Percentiles rank a stretch among this genome's conserved stretches.
Conservation (phyloP, 2,329 filamentous ascomycete species). For the Lasiodiplodia hormozganensis region DNA sequence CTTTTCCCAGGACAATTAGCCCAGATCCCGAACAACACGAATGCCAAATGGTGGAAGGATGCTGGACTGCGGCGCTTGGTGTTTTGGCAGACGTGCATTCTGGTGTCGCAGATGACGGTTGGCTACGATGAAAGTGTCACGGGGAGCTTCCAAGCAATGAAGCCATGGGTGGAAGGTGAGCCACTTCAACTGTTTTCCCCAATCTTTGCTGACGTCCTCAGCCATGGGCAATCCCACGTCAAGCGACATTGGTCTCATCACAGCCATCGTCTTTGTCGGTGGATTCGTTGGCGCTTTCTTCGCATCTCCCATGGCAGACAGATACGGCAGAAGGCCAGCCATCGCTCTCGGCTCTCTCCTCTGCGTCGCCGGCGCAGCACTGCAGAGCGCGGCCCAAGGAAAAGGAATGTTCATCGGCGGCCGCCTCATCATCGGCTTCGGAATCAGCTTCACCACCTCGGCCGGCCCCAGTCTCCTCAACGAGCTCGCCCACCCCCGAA, state of each 20-base stretch:
- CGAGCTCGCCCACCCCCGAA: slow-evolving; percentile 19
- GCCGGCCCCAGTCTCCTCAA: slow-evolving; percentile 18
- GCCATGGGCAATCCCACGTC: slow-evolving; percentile 12
- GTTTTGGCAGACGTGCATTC: slow-evolving; percentile 1
- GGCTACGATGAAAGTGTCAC: slow-evolving; percentile 61
- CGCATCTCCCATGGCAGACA: slow-evolving; percentile 15
- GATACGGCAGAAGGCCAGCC: slow-evolving; percentile 1
- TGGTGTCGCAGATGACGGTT: slow-evolving; percentile 44
- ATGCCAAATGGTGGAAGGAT: slow-evolving; percentile 18
- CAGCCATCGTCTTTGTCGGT: slow-evolving; percentile 18
- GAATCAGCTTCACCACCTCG: slow-evolving; percentile 48
- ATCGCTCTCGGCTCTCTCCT: slow-evolving; percentile 12
- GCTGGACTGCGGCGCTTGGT: slow-evolving; percentile 8
- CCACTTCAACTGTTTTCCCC: slow-evolving; percentile 17
- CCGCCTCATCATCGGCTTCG: slow-evolving; percentile 49
- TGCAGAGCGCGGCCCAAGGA: slow-evolving; percentile 12
- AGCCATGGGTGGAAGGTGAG: slow-evolving; percentile 52
- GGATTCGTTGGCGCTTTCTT: slow-evolving; percentile 22
- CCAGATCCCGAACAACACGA: slow-evolving; percentile 15
- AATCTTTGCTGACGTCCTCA: not conserved
- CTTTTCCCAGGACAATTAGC: not conserved
- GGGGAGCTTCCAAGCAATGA: slow-evolving; percentile 57
- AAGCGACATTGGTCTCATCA: slow-evolving; percentile 7
- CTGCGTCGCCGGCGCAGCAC: slow-evolving; percentile 1
- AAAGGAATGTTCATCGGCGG: slow-evolving; percentile 51